phyloP scores from a whole-genome alignment of 208 protist genomes.

The Leptomonas seymouri region DNA sequence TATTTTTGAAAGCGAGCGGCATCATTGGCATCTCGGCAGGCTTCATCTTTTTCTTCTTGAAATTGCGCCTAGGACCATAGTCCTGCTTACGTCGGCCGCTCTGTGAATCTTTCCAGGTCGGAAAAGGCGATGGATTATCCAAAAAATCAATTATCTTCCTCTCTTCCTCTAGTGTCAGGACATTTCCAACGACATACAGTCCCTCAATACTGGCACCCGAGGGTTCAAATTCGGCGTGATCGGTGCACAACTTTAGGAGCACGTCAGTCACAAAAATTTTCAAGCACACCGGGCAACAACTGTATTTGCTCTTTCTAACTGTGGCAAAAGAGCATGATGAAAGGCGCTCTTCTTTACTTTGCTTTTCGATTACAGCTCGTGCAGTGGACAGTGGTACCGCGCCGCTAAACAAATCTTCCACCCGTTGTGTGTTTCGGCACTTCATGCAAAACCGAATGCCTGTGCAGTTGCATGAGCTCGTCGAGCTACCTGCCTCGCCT shows the following conservation, averaged over 20 bases:
- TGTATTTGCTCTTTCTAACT: conserved; percentile 42
- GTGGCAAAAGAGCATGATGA: conserved; percentile 78
- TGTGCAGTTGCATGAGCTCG: conserved; percentile 47
- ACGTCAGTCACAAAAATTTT: conserved; percentile 31
- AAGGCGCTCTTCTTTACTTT: conserved; percentile 47
- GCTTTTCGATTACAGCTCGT: conserved; percentile 52
- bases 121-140: conserved; percentile 61
- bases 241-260: conserved; percentile 40
- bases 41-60: conserved; percentile 88
- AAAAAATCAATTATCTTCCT: conserved; percentile 50
- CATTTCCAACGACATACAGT: conserved; percentile 47
- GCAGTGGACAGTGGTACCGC: conserved; percentile 32
- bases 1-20: conserved; percentile 51
- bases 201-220: conserved; percentile 39
- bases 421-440: conserved; percentile 57
- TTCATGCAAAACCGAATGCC: conserved; percentile 78
- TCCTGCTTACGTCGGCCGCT: conserved; percentile 89
- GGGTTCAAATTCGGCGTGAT: conserved; percentile 37
- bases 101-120: conserved; percentile 79
- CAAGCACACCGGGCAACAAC: conserved; percentile 53
- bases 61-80: conserved; percentile 84
- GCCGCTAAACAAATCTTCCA: conserved; percentile 48
- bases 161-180: conserved; percentile 61
- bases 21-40: conserved; percentile 46
- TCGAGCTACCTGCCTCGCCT: background rate